These are phyloP conservation scores for Amylostereum areolatum DNA, from an alignment of 1,284 basidiomycete species.

Conservation along the genomic window DNA sequence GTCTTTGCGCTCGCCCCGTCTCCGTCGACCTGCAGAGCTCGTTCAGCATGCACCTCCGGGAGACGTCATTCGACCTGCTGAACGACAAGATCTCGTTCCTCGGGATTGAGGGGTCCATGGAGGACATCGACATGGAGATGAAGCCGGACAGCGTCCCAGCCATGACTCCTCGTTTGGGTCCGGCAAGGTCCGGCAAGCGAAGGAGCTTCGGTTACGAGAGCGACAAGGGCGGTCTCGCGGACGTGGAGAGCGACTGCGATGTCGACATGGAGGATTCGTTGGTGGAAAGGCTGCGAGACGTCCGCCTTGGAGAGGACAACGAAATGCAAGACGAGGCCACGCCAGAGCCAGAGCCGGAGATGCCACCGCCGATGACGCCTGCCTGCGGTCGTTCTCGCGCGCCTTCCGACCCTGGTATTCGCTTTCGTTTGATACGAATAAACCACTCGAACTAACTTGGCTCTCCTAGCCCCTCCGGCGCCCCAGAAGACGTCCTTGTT, in stretches of 20 bases:
- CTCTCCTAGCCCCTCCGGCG: background rate
- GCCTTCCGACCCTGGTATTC: background rate
- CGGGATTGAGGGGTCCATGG: conserved; percentile 15
- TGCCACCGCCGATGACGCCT: background rate
- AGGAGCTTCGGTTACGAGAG: background rate
- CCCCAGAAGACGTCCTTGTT: background rate
- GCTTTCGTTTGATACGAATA: background rate
- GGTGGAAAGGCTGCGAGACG: conserved; percentile 13
- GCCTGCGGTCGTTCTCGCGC: too few species aligned
- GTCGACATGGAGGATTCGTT: conserved; percentile 6
- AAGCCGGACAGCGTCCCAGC: conserved; percentile 1
- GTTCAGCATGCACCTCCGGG: conserved; percentile 51
- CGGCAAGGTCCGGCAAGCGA: conserved; percentile 1
- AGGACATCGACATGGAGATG: conserved; percentile 9
- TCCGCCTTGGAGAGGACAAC: conserved; percentile 4
- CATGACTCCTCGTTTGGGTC: conserved; percentile 21
- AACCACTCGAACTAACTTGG: background rate
- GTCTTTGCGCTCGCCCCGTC: conserved; percentile 32
- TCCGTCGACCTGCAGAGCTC: conserved; percentile 56
- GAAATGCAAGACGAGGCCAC: conserved; percentile 1
- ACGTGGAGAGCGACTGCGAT: conserved; percentile 5
- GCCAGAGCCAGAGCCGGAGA: background rate
- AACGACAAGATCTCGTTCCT: conserved; percentile 58
- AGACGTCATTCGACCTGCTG: conserved; percentile 55
- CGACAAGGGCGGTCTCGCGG: background rate